Conservation (phyloP, 2,329 filamentous ascomycete genomes). For the Sordariomycetes sp. region DNA sequence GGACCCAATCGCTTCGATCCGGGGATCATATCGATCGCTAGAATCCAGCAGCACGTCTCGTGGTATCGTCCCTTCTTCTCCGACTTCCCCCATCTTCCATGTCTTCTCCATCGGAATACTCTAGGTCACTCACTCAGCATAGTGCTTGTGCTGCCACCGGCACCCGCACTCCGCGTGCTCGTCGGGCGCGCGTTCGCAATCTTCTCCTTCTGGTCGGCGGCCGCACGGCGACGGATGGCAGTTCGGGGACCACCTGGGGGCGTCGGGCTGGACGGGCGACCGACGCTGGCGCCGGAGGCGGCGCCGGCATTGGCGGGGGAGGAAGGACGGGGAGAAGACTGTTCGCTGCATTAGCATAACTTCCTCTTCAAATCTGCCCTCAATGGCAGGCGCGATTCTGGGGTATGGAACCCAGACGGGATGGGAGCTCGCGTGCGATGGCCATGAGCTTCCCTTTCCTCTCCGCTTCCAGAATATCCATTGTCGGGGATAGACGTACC, state of each 20-base stretch:
- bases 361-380: not conserved
- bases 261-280: slow-evolving; percentile 76
- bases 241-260: slow-evolving; percentile 91
- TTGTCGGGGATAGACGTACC: slow-evolving; percentile 17
- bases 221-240: slow-evolving; percentile 88
- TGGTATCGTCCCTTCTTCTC: too few relatives aligned
- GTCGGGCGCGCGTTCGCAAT: slow-evolving; percentile 86
- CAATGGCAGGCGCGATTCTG: slow-evolving; percentile 1
- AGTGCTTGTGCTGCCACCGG: slow-evolving; percentile 91
- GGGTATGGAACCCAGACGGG: not conserved
- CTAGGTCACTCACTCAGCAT: slow-evolving; percentile 74
- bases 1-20: too few relatives aligned
- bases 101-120: too few relatives aligned
- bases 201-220: slow-evolving; percentile 95
- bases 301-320: slow-evolving; percentile 50
- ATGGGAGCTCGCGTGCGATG: not conserved
- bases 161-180: slow-evolving; percentile 87
- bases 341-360: slow-evolving; percentile 1
- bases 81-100: too few relatives aligned
- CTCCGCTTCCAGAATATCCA: not conserved
- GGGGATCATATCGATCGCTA: too few relatives aligned
- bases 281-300: slow-evolving; percentile 59
- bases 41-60: too few relatives aligned
- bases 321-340: slow-evolving; percentile 52
- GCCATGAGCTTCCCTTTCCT: too few relatives aligned